These are phyloP conservation scores for Pythium dissotocum DNA, from an alignment of 352 stramenopile genomes.

Conservation along the genomic window DNA sequence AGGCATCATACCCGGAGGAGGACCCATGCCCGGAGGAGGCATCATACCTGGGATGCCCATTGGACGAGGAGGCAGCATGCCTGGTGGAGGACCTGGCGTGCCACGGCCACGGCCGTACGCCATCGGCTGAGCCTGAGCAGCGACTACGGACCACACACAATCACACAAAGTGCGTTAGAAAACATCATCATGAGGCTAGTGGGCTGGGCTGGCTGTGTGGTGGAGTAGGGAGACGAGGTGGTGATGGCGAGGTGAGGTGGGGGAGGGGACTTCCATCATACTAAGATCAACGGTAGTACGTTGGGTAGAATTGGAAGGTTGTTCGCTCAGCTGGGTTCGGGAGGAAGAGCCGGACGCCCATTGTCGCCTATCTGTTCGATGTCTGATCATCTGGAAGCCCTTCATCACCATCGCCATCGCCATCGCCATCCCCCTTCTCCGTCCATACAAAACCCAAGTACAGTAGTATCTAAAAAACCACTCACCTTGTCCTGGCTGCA, in stretches of 20 bases:
- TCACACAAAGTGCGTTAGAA: constrained; percentile 9
- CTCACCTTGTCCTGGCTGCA: constrained; percentile 88
- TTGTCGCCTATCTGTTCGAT: constrained; percentile 85
- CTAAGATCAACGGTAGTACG: constrained; percentile 87
- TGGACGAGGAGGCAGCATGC: constrained; percentile 46
- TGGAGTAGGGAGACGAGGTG: constrained; percentile 7
- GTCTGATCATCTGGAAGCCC: constrained; percentile 75
- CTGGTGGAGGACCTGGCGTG: constrained; percentile 62
- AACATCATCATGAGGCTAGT: not conserved
- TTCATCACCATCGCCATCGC: constrained; percentile 3
- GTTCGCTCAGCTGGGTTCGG: constrained; percentile 66
- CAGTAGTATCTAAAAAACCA: not conserved
- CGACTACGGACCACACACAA: constrained; percentile 39
- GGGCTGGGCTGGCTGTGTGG: not conserved
- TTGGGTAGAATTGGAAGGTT: constrained; percentile 40
- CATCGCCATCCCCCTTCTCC: constrained; percentile 4
- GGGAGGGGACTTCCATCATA: constrained; percentile 64
- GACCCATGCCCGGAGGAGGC: constrained; percentile 62
- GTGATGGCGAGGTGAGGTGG: not conserved
- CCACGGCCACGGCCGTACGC: constrained; percentile 78
- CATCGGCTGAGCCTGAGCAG: constrained; percentile 79
- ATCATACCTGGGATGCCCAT: constrained; percentile 76
- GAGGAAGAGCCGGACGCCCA: constrained; percentile 58
- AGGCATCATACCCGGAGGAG: constrained; percentile 42
- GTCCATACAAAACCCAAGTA: not conserved